These are phyloP conservation scores for Sporothrix schenckii DNA, from an alignment of 2,329 filamentous ascomycete species.

Conservation along the genomic window DNA sequence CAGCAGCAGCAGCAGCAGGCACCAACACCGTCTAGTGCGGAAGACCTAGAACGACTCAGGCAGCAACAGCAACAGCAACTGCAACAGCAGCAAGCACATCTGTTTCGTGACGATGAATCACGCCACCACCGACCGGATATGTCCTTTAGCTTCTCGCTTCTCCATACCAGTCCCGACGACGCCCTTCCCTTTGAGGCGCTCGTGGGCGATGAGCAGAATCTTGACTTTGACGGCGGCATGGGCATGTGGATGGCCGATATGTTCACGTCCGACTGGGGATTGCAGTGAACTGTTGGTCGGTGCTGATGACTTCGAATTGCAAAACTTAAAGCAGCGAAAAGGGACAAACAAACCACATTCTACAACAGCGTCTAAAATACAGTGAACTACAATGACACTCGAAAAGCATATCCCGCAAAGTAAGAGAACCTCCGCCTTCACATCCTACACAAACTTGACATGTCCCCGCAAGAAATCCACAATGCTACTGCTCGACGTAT, in stretches of 20 bases:
- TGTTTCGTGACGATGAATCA: not conserved
- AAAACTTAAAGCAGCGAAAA: not conserved
- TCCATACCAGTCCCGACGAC: not conserved
- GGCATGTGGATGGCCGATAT: slow-evolving; percentile 26
- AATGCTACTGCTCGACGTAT: slow-evolving; percentile 37
- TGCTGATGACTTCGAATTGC: not conserved
- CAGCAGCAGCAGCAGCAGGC: slow-evolving; percentile 8
- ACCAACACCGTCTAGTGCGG: not conserved
- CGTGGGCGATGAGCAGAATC: not conserved
- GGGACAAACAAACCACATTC: too few relatives aligned
- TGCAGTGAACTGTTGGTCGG: not conserved
- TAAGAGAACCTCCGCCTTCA: not conserved
- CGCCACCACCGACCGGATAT: not conserved
- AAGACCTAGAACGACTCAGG: not conserved
- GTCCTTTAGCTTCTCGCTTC: slow-evolving; percentile 8
- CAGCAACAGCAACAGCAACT: not conserved
- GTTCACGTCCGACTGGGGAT: slow-evolving; percentile 11
- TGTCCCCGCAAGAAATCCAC: slow-evolving; percentile 39
- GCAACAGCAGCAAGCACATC: not conserved
- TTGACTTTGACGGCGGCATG: not conserved
- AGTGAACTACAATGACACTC: not conserved
- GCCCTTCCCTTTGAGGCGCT: not conserved
- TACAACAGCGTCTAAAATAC: not conserved
- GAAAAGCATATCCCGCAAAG: not conserved
- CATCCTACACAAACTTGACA: slow-evolving; percentile 35